Base-by-base conservation (phyloP, 768 basidiomycete species). In the Symmetrospora coprosmae region DNA sequence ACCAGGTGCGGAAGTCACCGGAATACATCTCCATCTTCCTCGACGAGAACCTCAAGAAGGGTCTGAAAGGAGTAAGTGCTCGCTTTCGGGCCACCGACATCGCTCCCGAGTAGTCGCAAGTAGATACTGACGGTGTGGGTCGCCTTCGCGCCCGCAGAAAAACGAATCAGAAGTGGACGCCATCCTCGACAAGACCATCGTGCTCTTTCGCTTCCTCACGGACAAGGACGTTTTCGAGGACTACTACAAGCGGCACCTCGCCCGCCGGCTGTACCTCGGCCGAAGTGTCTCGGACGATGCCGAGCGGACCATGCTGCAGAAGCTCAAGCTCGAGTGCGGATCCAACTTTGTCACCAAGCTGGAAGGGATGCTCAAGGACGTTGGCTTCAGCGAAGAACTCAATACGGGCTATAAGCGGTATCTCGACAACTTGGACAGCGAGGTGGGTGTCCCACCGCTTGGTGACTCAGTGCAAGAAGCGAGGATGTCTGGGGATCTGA, bases 301-400 rank as follows among this genome's bases (percentile, higher is more conserved):
- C 2, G 94, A 99, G 70, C 84, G 86, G 45, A 87, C 85, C 60
- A 96, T 99, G 90, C 79, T 99, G 1, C 84, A 88, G 45, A 96
- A 94, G 73, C 81, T 99, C 68, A 96, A 96, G 75, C 79, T 92
- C 25, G 92, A 97, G 74, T 91, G 86, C 68, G 92, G 92, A 6
- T 84, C 83, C 67, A 88, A 92, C 70, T 99, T 97, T 73, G 97
- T 94, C 1, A 88, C 92, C 73, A 91, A 91, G 72, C 76, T 97
- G 68, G 91, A 99, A 72, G 91, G 91, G 60, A 99, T 99, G 92
- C 94, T 99, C 80, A 79, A 87, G 65, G 92, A 97, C 70, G 90
- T 99, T 82, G 86, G 82, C 68, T 72, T 91, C 28, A 92, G 88
- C 4, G 73, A 76, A 19, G 94, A 99, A 58, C 82, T 82, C 16